Percentiles rank a stretch among this genome's conserved stretches.
Evolutionary conservation across 148 eudicot genomes (phyloP).

Genomic region (Beta vulgaris): DNA sequence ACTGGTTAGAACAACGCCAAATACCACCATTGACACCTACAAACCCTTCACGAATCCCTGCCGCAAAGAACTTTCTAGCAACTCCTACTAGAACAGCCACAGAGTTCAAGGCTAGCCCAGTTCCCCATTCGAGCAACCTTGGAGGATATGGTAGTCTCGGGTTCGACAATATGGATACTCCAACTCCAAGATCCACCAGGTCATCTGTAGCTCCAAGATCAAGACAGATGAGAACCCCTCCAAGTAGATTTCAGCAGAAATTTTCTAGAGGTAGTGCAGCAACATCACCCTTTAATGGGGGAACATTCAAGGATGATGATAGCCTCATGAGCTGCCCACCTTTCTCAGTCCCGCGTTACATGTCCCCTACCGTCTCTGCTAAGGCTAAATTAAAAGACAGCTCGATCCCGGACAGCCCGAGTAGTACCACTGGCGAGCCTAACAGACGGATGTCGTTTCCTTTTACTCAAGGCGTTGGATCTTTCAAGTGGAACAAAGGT

Average conservation of each 20-base stretch:
- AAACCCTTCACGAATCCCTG: slow-evolving; percentile 43
- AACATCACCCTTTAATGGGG: slow-evolving; percentile 42
- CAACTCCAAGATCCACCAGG: slow-evolving; percentile 70
- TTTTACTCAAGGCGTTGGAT: slow-evolving; percentile 50
- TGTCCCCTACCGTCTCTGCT: slow-evolving; percentile 69
- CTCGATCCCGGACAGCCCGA: slow-evolving; percentile 48
- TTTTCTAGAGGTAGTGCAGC: slow-evolving; percentile 38
- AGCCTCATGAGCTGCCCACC: slow-evolving; percentile 87
- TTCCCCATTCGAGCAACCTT: slow-evolving; percentile 37
- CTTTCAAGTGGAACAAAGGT: slow-evolving; percentile 81
- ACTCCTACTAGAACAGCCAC: slow-evolving; percentile 56
- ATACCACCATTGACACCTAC: slow-evolving; percentile 33
- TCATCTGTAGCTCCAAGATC: slow-evolving; percentile 50
- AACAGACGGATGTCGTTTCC: slow-evolving; percentile 82
- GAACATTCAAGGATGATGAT: slow-evolving; percentile 57
- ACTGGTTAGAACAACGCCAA: slow-evolving; percentile 78
- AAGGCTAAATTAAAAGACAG: slow-evolving; percentile 54
- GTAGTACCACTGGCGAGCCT: slow-evolving; percentile 36
- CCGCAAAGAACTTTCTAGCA: slow-evolving; percentile 29
- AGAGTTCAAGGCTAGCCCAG: slow-evolving; percentile 56
- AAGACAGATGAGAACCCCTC: slow-evolving; percentile 44
- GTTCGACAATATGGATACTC: slow-evolving; percentile 42
- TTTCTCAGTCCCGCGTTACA: slow-evolving; percentile 69
- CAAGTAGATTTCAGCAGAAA: slow-evolving; percentile 41
- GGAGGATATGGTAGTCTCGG: slow-evolving; percentile 26